These are phyloP conservation scores for Tilletia caries DNA, from an alignment of 1,284 basidiomycete species.

Conservation along the genomic window DNA sequence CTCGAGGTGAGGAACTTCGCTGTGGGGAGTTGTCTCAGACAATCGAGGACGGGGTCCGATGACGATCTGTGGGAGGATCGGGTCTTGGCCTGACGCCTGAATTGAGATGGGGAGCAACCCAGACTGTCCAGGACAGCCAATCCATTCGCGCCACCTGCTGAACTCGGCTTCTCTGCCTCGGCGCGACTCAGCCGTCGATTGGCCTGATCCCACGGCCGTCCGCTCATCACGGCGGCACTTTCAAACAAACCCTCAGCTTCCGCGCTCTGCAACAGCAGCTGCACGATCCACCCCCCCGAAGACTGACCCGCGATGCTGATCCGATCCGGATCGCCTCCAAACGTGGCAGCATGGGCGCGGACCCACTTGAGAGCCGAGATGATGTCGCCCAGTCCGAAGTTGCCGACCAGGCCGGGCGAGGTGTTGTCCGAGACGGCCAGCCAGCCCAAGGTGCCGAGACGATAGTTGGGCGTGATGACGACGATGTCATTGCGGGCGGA, in stretches of 20 bases:
- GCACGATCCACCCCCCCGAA: constrained; percentile 18
- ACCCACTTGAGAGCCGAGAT: constrained; percentile 22
- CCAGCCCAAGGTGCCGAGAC: constrained; percentile 48
- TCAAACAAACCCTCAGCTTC: constrained; percentile 17
- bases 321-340: constrained; percentile 20
- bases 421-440: constrained; percentile 19
- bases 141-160: neutral
- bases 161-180: neutral
- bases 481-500: constrained; percentile 59
- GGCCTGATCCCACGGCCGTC: neutral
- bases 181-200: neutral
- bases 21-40: constrained; percentile 27
- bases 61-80: constrained; percentile 4
- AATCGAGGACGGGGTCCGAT: constrained; percentile 25
- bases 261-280: constrained; percentile 7
- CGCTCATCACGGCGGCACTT: neutral
- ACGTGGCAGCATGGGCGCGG: constrained; percentile 11
- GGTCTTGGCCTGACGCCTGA: neutral
- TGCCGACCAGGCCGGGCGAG: constrained; percentile 4
- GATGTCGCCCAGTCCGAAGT: constrained; percentile 20
- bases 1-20: constrained; percentile 17
- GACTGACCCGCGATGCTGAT: constrained; percentile 20
- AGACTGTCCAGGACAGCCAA: neutral
- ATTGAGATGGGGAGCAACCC: neutral
- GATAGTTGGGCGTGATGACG: constrained; percentile 64